Evolutionary conservation across 2,329 filamentous ascomycete species (phyloP), one percentile per base, ranked within the genome.

Genomic region (Nemania sp.): DNA sequence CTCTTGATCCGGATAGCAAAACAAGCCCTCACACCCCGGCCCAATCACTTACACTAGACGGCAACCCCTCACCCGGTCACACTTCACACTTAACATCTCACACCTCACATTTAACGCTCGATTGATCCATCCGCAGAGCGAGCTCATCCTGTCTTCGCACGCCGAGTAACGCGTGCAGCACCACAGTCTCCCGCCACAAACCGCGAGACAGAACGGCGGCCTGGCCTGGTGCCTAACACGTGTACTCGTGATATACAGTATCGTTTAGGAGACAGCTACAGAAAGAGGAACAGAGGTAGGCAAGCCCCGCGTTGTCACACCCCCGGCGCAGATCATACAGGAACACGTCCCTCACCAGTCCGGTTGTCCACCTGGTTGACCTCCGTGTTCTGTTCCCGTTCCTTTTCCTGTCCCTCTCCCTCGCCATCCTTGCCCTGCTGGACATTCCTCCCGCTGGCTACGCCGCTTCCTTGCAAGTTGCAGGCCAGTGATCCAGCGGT

Each of bases 241-340:
- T n/a, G n/a, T n/a, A n/a, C n/a, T n/a, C n/a, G n/a, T n/a, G n/a
- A n/a, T n/a, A n/a, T n/a, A n/a, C n/a, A n/a, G n/a, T n/a, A n/a
- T n/a, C n/a, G n/a, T n/a, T n/a, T n/a, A n/a, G n/a, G n/a, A n/a
- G n/a, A n/a, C n/a, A n/a, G n/a, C n/a, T n/a, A n/a, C n/a, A n/a
- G n/a, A n/a, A n/a, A n/a, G n/a, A n/a, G n/a, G n/a, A n/a, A 12
- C 9, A 33, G n/a, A 60, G 46, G 59, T 63, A 57, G 56, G 57
- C 45, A 59, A 57, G 54, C 45, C 48, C 51, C 48, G 34, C 30
- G 39, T 44, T 39, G 51, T 61, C 31, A 46, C 52, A 4, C 53
- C 58, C 59, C 52, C 57, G 52, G 48, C 53, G 64, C 55, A 64
- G 61, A 68, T 67, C 65, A 67, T 54, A 57, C 54, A 57, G 40